phyloP scores from a whole-genome alignment of 1,139 yeast genomes.

The Yamadazyma membranifaciens region DNA sequence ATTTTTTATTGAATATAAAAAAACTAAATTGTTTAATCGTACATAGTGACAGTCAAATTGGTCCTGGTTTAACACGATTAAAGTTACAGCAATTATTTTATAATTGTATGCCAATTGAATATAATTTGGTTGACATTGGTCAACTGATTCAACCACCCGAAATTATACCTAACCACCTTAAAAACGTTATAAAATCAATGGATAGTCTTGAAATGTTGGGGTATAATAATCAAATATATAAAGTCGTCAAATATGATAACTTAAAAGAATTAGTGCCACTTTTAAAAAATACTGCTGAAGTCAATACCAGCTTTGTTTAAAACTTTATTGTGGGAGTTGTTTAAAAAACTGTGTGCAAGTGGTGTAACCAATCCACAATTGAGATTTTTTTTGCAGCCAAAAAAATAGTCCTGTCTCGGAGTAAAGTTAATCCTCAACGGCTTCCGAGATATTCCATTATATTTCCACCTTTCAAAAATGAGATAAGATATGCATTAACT shows the following conservation, averaged over 20 bases:
- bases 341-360: no score
- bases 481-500: no score
- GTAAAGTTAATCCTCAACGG: no score
- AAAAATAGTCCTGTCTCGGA: no score
- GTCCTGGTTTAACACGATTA: no score
- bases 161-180: background rate
- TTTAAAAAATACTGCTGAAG: background rate
- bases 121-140: background rate
- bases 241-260: slow-evolving; percentile 2
- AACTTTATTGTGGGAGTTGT: background rate
- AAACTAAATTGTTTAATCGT: background rate
- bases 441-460: no score
- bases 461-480: no score
- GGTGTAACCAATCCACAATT: no score
- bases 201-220: slow-evolving; percentile 1
- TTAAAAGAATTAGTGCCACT: slow-evolving; percentile 3
- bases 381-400: no score
- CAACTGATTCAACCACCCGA: background rate
- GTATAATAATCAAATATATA: slow-evolving; percentile 4
- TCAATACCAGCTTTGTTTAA: background rate
- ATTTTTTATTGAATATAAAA: background rate
- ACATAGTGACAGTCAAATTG: background rate
- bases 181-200: background rate
- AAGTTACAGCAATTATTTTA: background rate
- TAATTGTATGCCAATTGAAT: slow-evolving; percentile 1